These are phyloP conservation scores for Brassica carinata DNA, from an alignment of 345 rosid genomes.

Conservation along the genomic window DNA sequence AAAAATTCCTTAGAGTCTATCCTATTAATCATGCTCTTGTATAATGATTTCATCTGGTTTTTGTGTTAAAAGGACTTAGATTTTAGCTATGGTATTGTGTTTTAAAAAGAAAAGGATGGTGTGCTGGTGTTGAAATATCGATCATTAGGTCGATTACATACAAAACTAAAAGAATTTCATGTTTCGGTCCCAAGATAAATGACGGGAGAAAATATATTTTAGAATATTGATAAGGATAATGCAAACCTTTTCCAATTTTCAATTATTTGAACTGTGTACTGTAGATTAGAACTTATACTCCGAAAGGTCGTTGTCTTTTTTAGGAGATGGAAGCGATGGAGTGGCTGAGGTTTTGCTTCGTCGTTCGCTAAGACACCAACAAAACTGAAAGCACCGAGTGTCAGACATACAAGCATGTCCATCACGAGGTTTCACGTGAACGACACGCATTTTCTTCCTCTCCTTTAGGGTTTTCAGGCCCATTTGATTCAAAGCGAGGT, in stretches of 20 bases:
- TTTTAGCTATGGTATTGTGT: too few relatives aligned
- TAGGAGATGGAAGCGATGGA: conserved; percentile 32
- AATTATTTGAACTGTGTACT: conserved; percentile 5
- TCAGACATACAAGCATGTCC: conserved; percentile 58
- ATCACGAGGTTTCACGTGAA: conserved; percentile 51
- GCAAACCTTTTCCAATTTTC: not conserved
- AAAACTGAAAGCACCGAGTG: conserved; percentile 28
- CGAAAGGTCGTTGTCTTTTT: conserved; percentile 39
- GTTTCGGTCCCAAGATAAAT: too few relatives aligned
- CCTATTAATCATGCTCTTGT: too few relatives aligned
- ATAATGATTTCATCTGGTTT: too few relatives aligned
- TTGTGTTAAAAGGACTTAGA: too few relatives aligned
- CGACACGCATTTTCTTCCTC: conserved; percentile 35
- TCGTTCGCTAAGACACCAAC: conserved; percentile 28
- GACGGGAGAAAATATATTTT: too few relatives aligned
- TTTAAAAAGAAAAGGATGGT: too few relatives aligned
- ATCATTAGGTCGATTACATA: too few relatives aligned
- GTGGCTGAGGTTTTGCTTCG: conserved; percentile 47
- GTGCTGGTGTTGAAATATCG: too few relatives aligned
- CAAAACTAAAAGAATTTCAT: too few relatives aligned
- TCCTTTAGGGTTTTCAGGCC: conserved; percentile 27
- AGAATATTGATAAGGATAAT: not conserved
- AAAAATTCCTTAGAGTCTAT: too few relatives aligned
- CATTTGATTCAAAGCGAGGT: conserved; percentile 20
- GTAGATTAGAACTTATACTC: conserved; percentile 15